phyloP scores from a whole-genome alignment of 495 filamentous ascomycete genomes.

The Lasiosphaeriaceae sp. region DNA sequence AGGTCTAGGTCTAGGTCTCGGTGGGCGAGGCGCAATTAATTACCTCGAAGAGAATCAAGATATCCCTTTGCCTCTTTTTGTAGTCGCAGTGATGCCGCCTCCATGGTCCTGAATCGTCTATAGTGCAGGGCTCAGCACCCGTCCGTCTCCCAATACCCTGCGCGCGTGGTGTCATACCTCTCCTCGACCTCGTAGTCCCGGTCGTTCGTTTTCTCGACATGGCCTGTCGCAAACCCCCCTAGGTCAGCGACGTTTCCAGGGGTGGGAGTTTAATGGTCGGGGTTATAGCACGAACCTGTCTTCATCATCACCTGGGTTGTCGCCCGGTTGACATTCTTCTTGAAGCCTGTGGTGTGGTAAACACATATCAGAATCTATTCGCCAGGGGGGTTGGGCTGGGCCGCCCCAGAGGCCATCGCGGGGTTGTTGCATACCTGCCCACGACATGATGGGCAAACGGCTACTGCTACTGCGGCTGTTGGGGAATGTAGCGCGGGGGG shows the following conservation, averaged over 20 bases:
- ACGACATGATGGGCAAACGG: slow-evolving; percentile 50
- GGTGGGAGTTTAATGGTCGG: not conserved
- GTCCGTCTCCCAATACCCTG: not conserved
- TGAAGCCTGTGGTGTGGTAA: slow-evolving; percentile 65
- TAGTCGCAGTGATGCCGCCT: slow-evolving; percentile 81
- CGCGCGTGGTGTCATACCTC: slow-evolving; percentile 49
- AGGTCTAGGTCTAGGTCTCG: too few species aligned
- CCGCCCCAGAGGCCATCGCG: slow-evolving; percentile 16
- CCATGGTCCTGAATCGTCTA: slow-evolving; percentile 93
- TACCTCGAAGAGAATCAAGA: slow-evolving; percentile 87
- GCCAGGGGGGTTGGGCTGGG: not conserved
- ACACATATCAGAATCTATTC: slow-evolving; percentile 1
- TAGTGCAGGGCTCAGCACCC: slow-evolving; percentile 6
- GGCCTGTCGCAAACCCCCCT: slow-evolving; percentile 49
- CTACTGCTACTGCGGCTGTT: not conserved
- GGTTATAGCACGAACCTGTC: slow-evolving; percentile 55
- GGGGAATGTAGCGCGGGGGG: not conserved
- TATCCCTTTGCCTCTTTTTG: slow-evolving; percentile 99
- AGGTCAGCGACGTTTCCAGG: slow-evolving; percentile 1
- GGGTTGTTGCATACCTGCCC: slow-evolving; percentile 48
- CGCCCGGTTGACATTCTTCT: slow-evolving; percentile 97
- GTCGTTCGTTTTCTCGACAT: slow-evolving; percentile 97
- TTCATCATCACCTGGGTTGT: slow-evolving; percentile 99
- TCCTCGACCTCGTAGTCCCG: slow-evolving; percentile 98
- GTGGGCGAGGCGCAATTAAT: slow-evolving; percentile 6